phyloP scores from a whole-genome alignment of 202 grass and related monocot genomes.

The Zoysia matrella region DNA sequence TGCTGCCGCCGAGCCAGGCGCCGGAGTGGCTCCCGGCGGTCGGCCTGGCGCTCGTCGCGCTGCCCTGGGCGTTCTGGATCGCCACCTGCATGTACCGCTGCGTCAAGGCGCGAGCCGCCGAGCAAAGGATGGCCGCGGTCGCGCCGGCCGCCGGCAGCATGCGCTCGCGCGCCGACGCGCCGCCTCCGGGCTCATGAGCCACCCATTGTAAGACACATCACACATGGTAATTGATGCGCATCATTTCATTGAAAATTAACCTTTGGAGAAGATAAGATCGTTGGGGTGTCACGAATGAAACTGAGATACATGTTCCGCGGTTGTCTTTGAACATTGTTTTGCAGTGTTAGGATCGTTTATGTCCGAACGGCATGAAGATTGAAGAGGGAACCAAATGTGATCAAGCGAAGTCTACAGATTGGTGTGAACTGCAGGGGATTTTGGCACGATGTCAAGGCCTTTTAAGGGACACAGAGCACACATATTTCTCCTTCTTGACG shows the following conservation, averaged over 20 bases:
- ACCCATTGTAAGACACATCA: background rate
- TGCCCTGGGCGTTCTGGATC: slow-evolving; percentile 76
- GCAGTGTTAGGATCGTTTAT: slow-evolving; percentile 16
- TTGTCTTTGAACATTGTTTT: background rate
- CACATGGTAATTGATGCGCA: background rate
- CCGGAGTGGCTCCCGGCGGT: slow-evolving; percentile 55
- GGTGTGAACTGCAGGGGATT: background rate
- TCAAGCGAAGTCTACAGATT: background rate
- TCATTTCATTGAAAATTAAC: background rate
- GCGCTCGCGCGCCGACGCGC: slow-evolving; percentile 28
- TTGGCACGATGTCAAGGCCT: background rate
- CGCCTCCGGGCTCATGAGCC: slow-evolving; percentile 28
- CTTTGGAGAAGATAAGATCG: background rate
- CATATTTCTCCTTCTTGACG: background rate
- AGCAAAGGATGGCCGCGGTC: slow-evolving; percentile 24
- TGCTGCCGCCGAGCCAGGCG: slow-evolving; percentile 43
- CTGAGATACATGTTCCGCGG: background rate
- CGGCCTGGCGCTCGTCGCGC: slow-evolving; percentile 55
- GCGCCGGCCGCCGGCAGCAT: slow-evolving; percentile 42
- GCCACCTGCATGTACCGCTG: slow-evolving; percentile 53
- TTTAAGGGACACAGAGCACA: background rate
- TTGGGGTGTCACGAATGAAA: background rate
- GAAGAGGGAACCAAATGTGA: background rate
- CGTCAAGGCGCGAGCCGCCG: background rate
- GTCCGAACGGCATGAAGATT: background rate